phyloP scores from a whole-genome alignment of 371 early-diverging fungal species.

The Phascolomyces articulosus region DNA sequence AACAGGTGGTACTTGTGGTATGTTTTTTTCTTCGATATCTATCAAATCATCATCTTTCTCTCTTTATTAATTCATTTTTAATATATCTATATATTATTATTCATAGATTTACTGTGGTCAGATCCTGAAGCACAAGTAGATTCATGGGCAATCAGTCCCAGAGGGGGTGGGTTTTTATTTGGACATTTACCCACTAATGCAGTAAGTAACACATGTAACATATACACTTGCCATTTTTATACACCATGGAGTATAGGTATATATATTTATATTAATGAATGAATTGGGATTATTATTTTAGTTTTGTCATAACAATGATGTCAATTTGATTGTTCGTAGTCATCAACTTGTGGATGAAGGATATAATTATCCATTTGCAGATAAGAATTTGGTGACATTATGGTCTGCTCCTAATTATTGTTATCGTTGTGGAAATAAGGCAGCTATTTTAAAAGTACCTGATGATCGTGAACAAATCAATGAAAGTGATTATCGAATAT shows the following conservation, averaged over 20 bases:
- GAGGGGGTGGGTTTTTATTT: constrained; percentile 99
- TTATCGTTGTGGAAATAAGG: constrained; percentile 99
- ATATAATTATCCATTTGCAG: constrained; percentile 96
- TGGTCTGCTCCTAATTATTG: constrained; percentile 99
- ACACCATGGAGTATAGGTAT: too few relatives aligned
- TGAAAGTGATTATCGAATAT: constrained; percentile 74
- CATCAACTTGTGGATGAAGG: constrained; percentile 98
- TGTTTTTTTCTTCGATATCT: background rate
- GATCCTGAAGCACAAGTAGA: constrained; percentile 97
- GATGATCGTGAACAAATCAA: constrained; percentile 83
- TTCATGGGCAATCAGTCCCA: constrained; percentile 96
- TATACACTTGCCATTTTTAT: too few relatives aligned
- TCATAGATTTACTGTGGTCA: constrained; percentile 96
- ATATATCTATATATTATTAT: background rate
- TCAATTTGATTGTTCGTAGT: constrained; percentile 93
- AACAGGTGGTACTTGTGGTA: constrained; percentile 53
- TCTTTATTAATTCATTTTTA: too few relatives aligned
- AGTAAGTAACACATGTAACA: too few relatives aligned
- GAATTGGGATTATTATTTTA: constrained; percentile 30
- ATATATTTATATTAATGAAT: too few relatives aligned
- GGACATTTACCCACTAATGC: constrained; percentile 93
- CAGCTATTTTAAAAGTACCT: constrained; percentile 90
- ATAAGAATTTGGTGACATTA: constrained; percentile 97
- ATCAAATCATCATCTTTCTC: too few relatives aligned
- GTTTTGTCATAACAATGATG: constrained; percentile 97